A percentile compares a stretch with the other conserved stretches of the same genome.
These are phyloP conservation scores for Eucalyptus polybractea DNA, from an alignment of 345 rosid genomes.

Conservation along the genomic window DNA sequence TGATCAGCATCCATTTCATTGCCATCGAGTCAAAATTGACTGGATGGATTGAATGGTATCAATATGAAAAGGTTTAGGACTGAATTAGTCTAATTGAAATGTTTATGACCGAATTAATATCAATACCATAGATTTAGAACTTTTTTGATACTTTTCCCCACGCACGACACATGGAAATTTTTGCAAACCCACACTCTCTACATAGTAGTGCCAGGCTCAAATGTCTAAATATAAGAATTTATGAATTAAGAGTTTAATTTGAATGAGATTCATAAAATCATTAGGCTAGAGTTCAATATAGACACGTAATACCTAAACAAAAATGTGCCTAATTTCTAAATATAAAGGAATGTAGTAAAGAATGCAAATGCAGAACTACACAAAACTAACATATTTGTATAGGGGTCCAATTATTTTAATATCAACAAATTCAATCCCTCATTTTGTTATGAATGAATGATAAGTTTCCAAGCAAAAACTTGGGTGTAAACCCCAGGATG, in stretches of 20 bases:
- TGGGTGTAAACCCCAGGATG: background rate
- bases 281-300: background rate
- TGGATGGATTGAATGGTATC: accelerated
- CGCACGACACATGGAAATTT: background rate
- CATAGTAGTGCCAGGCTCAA: background rate
- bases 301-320: background rate
- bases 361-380: background rate
- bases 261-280: background rate
- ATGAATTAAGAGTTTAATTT: background rate
- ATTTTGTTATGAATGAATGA: background rate
- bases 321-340: background rate
- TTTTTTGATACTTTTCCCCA: no score
- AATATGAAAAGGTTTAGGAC: no score
- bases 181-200: background rate
- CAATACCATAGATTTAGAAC: no score
- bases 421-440: background rate
- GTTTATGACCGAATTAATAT: no score
- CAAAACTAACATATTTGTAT: background rate
- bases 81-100: no score
- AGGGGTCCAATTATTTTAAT: background rate
- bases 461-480: background rate
- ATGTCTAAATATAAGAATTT: background rate
- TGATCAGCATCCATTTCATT: no score
- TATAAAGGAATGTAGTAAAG: background rate
- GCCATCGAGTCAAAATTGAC: no score